Percentiles rank a stretch among this genome's conserved stretches.
phyloP scores from a whole-genome alignment of 176 grass and related monocot species.

The Hordeum marinum region DNA sequence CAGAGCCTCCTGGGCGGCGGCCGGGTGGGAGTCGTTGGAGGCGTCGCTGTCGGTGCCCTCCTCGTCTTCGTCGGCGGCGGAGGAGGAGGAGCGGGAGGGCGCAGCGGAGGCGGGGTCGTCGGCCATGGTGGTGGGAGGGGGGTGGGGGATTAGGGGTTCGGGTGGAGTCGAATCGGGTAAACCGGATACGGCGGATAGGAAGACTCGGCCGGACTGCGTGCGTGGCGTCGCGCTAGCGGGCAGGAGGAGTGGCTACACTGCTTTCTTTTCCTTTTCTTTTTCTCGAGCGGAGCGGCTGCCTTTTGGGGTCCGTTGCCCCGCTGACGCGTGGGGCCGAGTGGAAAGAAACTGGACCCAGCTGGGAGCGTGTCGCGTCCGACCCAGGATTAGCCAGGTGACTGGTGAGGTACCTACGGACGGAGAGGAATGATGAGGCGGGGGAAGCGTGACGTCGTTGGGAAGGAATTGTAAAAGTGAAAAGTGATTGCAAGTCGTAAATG shows the following conservation, averaged over 20 bases:
- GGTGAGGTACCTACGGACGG: too few species aligned
- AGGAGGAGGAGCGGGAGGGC: constrained; percentile 34
- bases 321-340: not conserved
- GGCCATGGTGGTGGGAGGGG: constrained; percentile 28
- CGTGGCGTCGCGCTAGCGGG: not conserved
- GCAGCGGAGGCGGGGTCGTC: constrained; percentile 36
- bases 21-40: constrained; percentile 16
- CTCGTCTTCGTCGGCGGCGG: constrained; percentile 35
- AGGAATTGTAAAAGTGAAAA: too few species aligned
- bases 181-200: constrained; percentile 6
- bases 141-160: constrained; percentile 17
- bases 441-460: not conserved
- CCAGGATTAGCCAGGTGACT: too few species aligned
- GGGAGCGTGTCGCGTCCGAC: not conserved
- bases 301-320: not conserved
- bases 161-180: not conserved
- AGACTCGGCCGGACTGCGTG: not conserved
- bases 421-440: not conserved
- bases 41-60: constrained; percentile 35
- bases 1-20: not conserved
- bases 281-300: not conserved
- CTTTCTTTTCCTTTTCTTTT: not conserved
- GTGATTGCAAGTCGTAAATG: too few species aligned
- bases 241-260: not conserved
- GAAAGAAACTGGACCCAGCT: not conserved